These are phyloP conservation scores for Starmerella apicola DNA, from an alignment of 805 yeast species.

Conservation along the genomic window DNA sequence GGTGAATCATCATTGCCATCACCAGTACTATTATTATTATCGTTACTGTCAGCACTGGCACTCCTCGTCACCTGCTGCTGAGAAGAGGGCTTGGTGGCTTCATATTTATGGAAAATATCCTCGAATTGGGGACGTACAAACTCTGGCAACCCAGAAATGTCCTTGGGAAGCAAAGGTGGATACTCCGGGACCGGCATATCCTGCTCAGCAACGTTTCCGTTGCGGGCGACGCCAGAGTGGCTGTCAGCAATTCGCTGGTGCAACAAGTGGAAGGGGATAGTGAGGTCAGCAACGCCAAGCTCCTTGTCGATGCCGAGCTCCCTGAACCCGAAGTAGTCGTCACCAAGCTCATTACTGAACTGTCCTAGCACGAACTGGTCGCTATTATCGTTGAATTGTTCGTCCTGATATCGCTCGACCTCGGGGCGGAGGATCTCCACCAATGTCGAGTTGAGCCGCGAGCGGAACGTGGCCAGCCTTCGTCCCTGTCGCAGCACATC, in stretches of 20 bases:
- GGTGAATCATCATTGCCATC: too few species aligned
- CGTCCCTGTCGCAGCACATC: constrained; percentile 54
- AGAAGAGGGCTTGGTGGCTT: neutral
- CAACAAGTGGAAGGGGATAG: constrained; percentile 80
- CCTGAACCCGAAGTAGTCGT: constrained; percentile 93
- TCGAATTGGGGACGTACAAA: constrained; percentile 6
- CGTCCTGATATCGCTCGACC: constrained; percentile 39
- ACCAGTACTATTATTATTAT: constrained; percentile 1
- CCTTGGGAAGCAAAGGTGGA: constrained; percentile 62
- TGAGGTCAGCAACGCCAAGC: constrained; percentile 66
- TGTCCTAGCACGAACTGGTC: constrained; percentile 93
- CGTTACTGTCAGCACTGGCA: neutral
- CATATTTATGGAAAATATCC: constrained; percentile 1
- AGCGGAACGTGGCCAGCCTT: constrained; percentile 56
- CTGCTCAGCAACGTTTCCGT: neutral
- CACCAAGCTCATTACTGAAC: constrained; percentile 85
- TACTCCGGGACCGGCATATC: constrained; percentile 31
- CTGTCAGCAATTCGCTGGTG: constrained; percentile 34
- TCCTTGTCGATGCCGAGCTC: constrained; percentile 91
- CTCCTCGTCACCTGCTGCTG: neutral
- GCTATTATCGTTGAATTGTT: constrained; percentile 74
- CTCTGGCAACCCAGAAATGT: constrained; percentile 4
- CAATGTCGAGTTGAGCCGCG: constrained; percentile 55
- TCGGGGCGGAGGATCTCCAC: constrained; percentile 76
- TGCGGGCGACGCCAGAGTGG: constrained; percentile 5